A percentile compares a stretch with the other conserved stretches of the same genome.
phyloP scores from a whole-genome alignment of 2,329 filamentous ascomycete genomes.

The Beauveria bassiana region DNA sequence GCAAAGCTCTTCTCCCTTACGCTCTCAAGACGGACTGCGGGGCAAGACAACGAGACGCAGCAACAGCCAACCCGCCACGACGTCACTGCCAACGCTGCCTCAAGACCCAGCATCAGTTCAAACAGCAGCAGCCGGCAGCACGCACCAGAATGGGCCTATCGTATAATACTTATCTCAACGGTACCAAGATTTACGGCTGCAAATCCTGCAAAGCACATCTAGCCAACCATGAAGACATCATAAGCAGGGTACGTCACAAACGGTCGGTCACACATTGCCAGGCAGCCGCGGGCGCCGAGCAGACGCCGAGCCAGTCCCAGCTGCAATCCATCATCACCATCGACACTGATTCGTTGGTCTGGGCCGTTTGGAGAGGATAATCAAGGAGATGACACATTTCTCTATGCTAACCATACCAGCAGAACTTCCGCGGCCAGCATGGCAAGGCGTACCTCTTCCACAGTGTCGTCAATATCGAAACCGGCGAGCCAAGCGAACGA shows the following conservation, averaged over 20 bases:
- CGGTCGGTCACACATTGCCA: neutral
- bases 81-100: neutral
- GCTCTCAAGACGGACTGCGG: neutral
- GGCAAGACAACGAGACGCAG: neutral
- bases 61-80: neutral
- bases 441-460: constrained; percentile 98
- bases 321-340: too few species aligned
- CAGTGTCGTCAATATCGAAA: constrained; percentile 81
- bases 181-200: constrained; percentile 83
- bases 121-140: neutral
- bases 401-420: constrained; percentile 11
- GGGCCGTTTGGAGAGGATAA: neutral
- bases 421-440: constrained; percentile 98
- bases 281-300: neutral
- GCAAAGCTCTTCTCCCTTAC: neutral
- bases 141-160: constrained; percentile 65
- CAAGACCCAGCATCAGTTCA: neutral
- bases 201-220: constrained; percentile 94
- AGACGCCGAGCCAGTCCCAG: neutral
- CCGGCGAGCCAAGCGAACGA: constrained; percentile 79
- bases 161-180: constrained; percentile 87
- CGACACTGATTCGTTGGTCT: neutral
- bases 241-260: constrained; percentile 66
- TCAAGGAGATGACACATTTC: neutral
- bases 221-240: constrained; percentile 91